Conservation (phyloP, 192 early-diverging fungal genomes). For the Entomortierella lignicola region DNA sequence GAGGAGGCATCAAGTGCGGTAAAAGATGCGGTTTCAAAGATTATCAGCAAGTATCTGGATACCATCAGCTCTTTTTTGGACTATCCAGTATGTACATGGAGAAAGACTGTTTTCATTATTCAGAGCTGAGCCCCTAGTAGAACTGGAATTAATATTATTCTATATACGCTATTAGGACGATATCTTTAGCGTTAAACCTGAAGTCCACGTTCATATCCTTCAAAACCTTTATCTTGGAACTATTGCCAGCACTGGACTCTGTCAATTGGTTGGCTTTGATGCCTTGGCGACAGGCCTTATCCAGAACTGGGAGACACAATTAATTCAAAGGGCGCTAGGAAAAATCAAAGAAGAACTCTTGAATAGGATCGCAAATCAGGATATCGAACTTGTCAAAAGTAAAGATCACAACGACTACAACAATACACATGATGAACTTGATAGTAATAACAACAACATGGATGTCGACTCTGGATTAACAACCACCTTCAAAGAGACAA, state of each 20-base stretch:
- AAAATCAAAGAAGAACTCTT: constrained; percentile 22
- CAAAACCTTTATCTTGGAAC: constrained; percentile 35
- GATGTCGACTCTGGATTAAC: constrained; percentile 5
- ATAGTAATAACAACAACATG: background rate
- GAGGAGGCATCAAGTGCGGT: constrained; percentile 46
- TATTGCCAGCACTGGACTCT: constrained; percentile 17
- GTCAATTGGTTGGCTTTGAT: constrained; percentile 38
- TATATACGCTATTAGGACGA: constrained; percentile 9
- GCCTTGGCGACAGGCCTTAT: constrained; percentile 30
- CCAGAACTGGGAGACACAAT: constrained; percentile 41
- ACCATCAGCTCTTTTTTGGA: constrained; percentile 55
- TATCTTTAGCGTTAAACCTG: constrained; percentile 28
- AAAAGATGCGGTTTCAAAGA: constrained; percentile 43
- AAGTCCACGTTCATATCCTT: constrained; percentile 45
- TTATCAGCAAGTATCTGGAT: constrained; percentile 60
- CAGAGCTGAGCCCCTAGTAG: background rate
- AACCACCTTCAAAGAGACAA: constrained; percentile 41
- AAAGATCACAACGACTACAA: background rate
- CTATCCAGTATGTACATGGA: constrained; percentile 55
- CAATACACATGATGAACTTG: background rate
- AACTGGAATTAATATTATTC: background rate
- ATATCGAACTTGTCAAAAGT: background rate
- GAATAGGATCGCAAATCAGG: constrained; percentile 15
- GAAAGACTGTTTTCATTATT: background rate
- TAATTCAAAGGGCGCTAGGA: constrained; percentile 21